A percentile compares a stretch with the other conserved stretches of the same genome.
Conservation (phyloP, 108 stramenopile species). For the Skeletonema tropicum region DNA sequence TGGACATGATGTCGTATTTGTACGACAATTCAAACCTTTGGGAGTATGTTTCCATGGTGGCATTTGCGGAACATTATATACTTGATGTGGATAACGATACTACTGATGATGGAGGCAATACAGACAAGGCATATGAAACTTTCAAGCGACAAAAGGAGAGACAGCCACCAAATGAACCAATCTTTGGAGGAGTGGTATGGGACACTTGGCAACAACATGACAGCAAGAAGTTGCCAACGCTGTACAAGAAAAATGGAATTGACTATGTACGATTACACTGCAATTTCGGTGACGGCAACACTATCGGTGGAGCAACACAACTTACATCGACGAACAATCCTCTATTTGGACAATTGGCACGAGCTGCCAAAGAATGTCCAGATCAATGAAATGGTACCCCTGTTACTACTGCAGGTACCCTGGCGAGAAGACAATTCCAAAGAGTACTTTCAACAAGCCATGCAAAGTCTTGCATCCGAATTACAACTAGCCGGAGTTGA, state of each 20-base stretch:
- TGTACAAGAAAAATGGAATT: constrained; percentile 10
- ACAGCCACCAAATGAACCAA: not conserved
- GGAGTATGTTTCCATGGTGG: constrained; percentile 21
- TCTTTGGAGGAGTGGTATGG: too few relatives aligned
- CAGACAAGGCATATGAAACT: not conserved
- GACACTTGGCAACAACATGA: not conserved
- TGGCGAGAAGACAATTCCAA: not conserved
- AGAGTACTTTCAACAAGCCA: constrained; percentile 1
- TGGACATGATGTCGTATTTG: constrained; percentile 29
- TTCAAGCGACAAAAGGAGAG: constrained; percentile 5
- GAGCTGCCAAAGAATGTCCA: not conserved
- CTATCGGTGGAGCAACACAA: not conserved
- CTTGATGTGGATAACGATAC: not conserved
- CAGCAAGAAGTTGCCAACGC: not conserved
- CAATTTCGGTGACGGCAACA: not conserved
- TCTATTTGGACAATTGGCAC: constrained; percentile 1
- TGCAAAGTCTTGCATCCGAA: not conserved
- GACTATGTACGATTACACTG: constrained; percentile 20
- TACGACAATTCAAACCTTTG: constrained; percentile 13
- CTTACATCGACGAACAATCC: not conserved
- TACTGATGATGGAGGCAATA: not conserved
- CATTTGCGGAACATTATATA: constrained; percentile 27
- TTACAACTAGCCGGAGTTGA: not conserved
- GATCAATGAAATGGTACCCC: not conserved
- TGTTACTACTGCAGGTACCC: not conserved